phyloP scores from a whole-genome alignment of 1,284 basidiomycete species.

The Boletellus deceptivus region DNA sequence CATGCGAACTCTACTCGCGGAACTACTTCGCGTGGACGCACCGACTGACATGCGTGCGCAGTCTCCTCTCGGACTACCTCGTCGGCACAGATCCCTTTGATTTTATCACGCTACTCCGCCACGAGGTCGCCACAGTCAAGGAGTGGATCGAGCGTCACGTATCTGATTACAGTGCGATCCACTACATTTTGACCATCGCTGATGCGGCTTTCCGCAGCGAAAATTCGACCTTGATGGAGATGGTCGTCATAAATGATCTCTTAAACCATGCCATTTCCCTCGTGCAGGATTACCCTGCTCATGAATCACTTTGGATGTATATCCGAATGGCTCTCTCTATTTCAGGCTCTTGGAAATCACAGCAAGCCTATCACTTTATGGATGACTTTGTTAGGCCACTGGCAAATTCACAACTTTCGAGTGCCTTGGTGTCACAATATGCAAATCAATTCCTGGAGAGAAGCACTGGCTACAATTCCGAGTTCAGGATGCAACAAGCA shows the following conservation, averaged over 20 bases:
- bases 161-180: constrained; percentile 62
- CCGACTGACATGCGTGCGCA: constrained; percentile 45
- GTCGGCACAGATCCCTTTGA: constrained; percentile 8
- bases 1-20: constrained; percentile 59
- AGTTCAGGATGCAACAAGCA: background rate
- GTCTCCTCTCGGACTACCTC: constrained; percentile 11
- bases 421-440: constrained; percentile 2
- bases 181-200: constrained; percentile 45
- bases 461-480: background rate
- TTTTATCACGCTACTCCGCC: constrained; percentile 35
- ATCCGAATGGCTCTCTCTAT: constrained; percentile 5
- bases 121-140: constrained; percentile 38
- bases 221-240: constrained; percentile 1
- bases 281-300: constrained; percentile 46
- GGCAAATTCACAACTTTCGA: background rate
- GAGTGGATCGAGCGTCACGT: constrained; percentile 60
- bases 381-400: constrained; percentile 21
- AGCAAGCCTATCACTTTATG: constrained; percentile 10
- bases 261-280: constrained; percentile 46
- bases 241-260: constrained; percentile 8
- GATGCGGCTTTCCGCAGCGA: constrained; percentile 5
- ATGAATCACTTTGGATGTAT: constrained; percentile 65
- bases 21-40: constrained; percentile 71
- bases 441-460: constrained; percentile 17
- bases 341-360: background rate